Evolutionary conservation across 1,284 basidiomycete species (phyloP).

Genomic region (Veloporphyrellus conicus): DNA sequence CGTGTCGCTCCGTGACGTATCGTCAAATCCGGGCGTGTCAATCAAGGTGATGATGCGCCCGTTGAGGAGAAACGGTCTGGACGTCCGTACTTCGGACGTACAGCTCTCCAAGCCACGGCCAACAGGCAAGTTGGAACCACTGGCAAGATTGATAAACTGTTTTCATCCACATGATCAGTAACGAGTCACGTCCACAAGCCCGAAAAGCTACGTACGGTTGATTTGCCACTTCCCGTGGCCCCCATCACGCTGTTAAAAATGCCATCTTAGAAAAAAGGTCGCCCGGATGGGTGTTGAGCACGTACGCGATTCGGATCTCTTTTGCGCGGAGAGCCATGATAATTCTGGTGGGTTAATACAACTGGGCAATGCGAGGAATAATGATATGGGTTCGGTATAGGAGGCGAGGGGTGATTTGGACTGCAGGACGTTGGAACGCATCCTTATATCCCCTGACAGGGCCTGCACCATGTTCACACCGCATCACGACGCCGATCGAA

Average conservation of each 20-base stretch:
- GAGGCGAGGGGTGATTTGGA: constrained; percentile 4
- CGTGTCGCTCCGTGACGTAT: constrained; percentile 36
- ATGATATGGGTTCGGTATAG: background rate
- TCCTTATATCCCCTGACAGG: constrained; percentile 19
- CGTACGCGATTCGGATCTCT: constrained; percentile 34
- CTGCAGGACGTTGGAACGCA: background rate
- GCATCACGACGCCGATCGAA: constrained; percentile 5
- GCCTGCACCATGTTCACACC: constrained; percentile 17
- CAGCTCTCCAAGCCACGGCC: constrained; percentile 36
- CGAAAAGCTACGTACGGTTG: constrained; percentile 33
- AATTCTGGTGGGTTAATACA: background rate
- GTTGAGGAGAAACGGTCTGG: constrained; percentile 31
- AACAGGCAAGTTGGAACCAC: constrained; percentile 33
- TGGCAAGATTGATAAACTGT: constrained; percentile 36
- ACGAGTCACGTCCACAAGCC: background rate
- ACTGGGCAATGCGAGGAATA: background rate
- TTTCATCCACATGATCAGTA: background rate
- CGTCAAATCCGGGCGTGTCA: constrained; percentile 43
- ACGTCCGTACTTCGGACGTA: constrained; percentile 33
- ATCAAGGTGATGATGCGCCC: constrained; percentile 34
- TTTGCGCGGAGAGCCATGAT: constrained; percentile 28
- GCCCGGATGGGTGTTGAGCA: background rate
- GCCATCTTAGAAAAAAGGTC: constrained; percentile 3
- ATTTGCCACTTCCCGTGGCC: constrained; percentile 43
- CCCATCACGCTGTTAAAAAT: constrained; percentile 41